A percentile compares a stretch with the other conserved stretches of the same genome.
These are phyloP conservation scores for Phytophthora podocarpi DNA, from an alignment of 352 stramenopile species.

Conservation along the genomic window DNA sequence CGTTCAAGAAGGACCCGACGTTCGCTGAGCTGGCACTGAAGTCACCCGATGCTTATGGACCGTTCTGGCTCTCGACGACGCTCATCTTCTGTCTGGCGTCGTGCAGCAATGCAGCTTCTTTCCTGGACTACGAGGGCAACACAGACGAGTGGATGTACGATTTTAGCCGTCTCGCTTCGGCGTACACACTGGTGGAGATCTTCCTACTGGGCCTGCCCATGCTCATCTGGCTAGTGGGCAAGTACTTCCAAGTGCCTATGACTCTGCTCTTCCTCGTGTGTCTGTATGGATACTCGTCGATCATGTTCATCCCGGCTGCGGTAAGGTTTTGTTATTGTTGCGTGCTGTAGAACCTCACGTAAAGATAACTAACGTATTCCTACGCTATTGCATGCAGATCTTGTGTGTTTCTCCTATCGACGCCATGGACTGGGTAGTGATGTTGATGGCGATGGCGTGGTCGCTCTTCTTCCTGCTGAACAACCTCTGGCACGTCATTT, in stretches of 20 bases:
- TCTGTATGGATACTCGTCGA: slow-evolving; percentile 85
- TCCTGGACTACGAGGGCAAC: slow-evolving; percentile 73
- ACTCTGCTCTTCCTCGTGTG: slow-evolving; percentile 83
- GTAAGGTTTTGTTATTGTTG: slow-evolving; percentile 38
- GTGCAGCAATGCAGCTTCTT: slow-evolving; percentile 86
- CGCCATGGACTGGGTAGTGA: slow-evolving; percentile 79
- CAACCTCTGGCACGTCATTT: slow-evolving; percentile 80
- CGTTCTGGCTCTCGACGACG: slow-evolving; percentile 85
- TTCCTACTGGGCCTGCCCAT: slow-evolving; percentile 78
- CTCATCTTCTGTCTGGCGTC: slow-evolving; percentile 88
- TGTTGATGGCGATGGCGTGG: slow-evolving; percentile 84
- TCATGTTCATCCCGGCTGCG: slow-evolving; percentile 82
- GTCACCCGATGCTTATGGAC: slow-evolving; percentile 79
- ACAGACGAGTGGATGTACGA: slow-evolving; percentile 79
- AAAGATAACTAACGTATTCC: not conserved
- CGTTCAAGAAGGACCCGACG: slow-evolving; percentile 85
- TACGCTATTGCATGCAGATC: slow-evolving; percentile 46
- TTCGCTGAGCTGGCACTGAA: slow-evolving; percentile 74
- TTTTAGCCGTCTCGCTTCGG: slow-evolving; percentile 79
- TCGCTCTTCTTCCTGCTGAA: slow-evolving; percentile 84
- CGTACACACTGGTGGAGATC: slow-evolving; percentile 79
- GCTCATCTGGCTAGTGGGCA: slow-evolving; percentile 79
- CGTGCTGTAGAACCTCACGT: not conserved
- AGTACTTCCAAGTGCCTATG: slow-evolving; percentile 81
- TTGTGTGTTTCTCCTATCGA: slow-evolving; percentile 77